Percentiles rank a stretch among this genome's conserved stretches.
Conservation (phyloP, 2,329 filamentous ascomycete genomes). For the Harringtonia aguacate region DNA sequence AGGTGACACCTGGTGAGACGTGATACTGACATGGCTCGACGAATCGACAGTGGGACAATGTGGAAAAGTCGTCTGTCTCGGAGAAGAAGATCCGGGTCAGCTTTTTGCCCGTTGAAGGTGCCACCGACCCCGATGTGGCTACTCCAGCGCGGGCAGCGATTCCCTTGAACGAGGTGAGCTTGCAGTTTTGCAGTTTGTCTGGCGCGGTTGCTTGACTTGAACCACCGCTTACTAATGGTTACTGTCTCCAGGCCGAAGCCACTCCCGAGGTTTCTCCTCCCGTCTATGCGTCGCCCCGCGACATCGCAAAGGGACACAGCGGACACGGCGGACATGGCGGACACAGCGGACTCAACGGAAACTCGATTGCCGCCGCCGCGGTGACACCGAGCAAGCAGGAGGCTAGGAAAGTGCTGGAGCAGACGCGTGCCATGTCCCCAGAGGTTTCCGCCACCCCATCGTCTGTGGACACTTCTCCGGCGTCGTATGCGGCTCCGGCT, state of each 20-base stretch:
- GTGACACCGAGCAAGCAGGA: conserved; percentile 8
- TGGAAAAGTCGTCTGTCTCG: conserved; percentile 65
- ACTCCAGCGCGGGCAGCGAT: conserved; percentile 18
- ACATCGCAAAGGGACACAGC: conserved; percentile 13
- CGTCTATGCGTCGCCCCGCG: conserved; percentile 20
- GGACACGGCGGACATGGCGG: too few relatives aligned
- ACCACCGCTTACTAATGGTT: neutral
- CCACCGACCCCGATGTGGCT: conserved; percentile 16
- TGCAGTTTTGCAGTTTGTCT: neutral
- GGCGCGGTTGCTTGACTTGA: neutral
- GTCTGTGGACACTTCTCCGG: neutral
- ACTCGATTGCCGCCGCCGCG: neutral
- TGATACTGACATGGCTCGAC: conserved; percentile 1
- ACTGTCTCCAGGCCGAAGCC: conserved; percentile 16
- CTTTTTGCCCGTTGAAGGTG: conserved; percentile 54
- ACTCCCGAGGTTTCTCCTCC: conserved; percentile 21
- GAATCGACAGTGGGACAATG: conserved; percentile 62
- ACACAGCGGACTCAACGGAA: conserved; percentile 12
- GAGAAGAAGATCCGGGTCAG: conserved; percentile 94
- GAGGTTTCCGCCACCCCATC: neutral
- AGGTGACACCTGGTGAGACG: conserved; percentile 6
- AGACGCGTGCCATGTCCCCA: conserved; percentile 2
- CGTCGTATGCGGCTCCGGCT: neutral
- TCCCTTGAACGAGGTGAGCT: conserved; percentile 19
- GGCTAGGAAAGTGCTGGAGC: conserved; percentile 6